phyloP scores from a whole-genome alignment of 352 stramenopile genomes.

The Pythium monospermum region DNA sequence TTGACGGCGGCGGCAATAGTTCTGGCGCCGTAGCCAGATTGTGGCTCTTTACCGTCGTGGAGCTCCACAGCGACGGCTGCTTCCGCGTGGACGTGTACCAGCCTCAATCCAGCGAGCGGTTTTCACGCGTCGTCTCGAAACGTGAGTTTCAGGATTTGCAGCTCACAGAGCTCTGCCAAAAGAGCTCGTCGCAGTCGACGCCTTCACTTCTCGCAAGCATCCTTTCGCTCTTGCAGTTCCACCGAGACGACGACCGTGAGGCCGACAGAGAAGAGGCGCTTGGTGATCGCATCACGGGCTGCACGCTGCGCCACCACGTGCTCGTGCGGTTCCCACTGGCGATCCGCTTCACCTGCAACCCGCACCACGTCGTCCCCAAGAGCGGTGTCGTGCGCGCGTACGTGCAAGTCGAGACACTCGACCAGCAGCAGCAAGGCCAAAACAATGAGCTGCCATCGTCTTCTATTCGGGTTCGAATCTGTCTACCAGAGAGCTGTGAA shows the following conservation, averaged over 20 bases:
- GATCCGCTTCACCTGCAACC: conserved; percentile 30
- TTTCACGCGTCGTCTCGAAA: conserved; percentile 13
- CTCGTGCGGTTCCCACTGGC: conserved; percentile 34
- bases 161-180: conserved; percentile 13
- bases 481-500: conserved; percentile 41
- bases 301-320: conserved; percentile 20
- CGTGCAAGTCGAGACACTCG: conserved; percentile 49
- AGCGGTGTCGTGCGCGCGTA: conserved; percentile 38
- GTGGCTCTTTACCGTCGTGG: conserved; percentile 32
- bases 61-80: conserved; percentile 15
- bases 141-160: conserved; percentile 29
- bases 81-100: conserved; percentile 38
- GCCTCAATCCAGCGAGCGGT: conserved; percentile 25
- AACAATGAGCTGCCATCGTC: not conserved
- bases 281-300: not conserved
- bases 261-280: conserved; percentile 1
- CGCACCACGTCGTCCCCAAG: conserved; percentile 36
- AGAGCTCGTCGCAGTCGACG: not conserved
- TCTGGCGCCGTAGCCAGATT: not conserved
- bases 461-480: conserved; percentile 25
- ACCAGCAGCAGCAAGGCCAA: not conserved
- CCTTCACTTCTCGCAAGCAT: conserved; percentile 2
- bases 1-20: not conserved
- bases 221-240: conserved; percentile 28
- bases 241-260: conserved; percentile 19